Evolutionary conservation across 2,329 filamentous ascomycete genomes (phyloP), one percentile per base, ranked within the genome.

Genomic region (Calcarisporium arbuscula): DNA sequence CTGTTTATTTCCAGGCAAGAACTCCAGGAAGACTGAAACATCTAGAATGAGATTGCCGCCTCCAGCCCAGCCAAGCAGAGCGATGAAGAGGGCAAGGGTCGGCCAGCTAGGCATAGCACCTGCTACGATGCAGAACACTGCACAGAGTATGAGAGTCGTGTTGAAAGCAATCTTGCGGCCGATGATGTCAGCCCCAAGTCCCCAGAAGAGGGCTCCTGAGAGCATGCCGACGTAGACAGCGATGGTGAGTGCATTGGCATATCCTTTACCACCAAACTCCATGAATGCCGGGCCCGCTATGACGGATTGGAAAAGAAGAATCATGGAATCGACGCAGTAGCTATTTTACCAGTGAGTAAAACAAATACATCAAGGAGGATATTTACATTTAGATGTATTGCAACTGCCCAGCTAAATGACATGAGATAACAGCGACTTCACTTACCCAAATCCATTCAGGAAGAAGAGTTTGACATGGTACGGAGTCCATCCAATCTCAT

Each of bases 121-220:
- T 1, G 80, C 81, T 1, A 82, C 60, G 35, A 84, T 74, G 19
- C 62, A 64, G 44, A 48, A 49, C n/a, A 75, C 52, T 5, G 74
- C 72, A 48, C 72, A 79, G 37, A 83, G 64, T 46, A 84, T 68
- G 9, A 85, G 62, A 3, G 75, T 77, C 16, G 74, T 58, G 47
- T 85, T 85, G 61, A 85, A 86, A 5, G 81, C 80, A 44, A 74
- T 75, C 42, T 74, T 72, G 28, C 81, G 68, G 6, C 80, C 81
- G 40, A 85, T 77, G 21, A 85, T 68, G 48, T 85, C 81, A 16
- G 78, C 79, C 4, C 67, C 68, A 19, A 82, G 56, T 3, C 80
- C 80, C 80, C 80, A 85, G 57, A 84, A 83, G 18, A 83, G 51
- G 12, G 77, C 77, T 2, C 78, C 73, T 0, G 62, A 42, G 33